phyloP scores from a whole-genome alignment of 441 rosid species.

The Gossypium gossypioides region DNA sequence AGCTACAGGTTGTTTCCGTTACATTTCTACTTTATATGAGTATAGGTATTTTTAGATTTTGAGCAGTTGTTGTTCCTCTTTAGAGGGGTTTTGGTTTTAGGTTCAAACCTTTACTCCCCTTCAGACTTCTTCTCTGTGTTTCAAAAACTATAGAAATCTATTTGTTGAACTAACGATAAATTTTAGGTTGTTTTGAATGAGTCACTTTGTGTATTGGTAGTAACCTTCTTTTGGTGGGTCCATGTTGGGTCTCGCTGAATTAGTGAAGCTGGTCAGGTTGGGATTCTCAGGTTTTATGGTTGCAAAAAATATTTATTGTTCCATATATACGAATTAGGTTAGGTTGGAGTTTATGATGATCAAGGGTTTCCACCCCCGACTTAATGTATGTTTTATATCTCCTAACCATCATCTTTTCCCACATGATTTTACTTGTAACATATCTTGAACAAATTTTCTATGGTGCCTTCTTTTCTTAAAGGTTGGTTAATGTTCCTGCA shows the following conservation, averaged over 20 bases:
- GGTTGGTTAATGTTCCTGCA: slow-evolving; percentile 33
- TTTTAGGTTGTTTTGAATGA: not conserved
- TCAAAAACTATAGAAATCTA: not conserved
- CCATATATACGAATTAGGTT: not conserved
- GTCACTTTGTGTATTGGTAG: not conserved
- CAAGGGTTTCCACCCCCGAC: not conserved
- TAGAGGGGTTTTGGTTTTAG: not conserved
- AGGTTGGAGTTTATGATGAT: not conserved
- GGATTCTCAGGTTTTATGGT: not conserved
- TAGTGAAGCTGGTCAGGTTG: not conserved
- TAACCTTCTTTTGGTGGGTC: not conserved
- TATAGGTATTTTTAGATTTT: not conserved
- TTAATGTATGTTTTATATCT: not conserved
- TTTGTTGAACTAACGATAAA: not conserved
- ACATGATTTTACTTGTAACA: not conserved
- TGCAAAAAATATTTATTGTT: not conserved
- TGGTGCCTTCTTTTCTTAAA: slow-evolving; percentile 10
- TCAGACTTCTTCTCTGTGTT: not conserved
- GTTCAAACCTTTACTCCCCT: not conserved
- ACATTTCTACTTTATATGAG: not conserved
- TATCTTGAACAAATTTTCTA: not conserved
- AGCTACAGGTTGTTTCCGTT: not conserved
- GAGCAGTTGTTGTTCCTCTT: not conserved
- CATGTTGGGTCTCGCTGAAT: not conserved
- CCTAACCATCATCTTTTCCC: not conserved